These are phyloP conservation scores for Adansonia rubrostipa DNA, from an alignment of 441 rosid species.

Conservation along the genomic window DNA sequence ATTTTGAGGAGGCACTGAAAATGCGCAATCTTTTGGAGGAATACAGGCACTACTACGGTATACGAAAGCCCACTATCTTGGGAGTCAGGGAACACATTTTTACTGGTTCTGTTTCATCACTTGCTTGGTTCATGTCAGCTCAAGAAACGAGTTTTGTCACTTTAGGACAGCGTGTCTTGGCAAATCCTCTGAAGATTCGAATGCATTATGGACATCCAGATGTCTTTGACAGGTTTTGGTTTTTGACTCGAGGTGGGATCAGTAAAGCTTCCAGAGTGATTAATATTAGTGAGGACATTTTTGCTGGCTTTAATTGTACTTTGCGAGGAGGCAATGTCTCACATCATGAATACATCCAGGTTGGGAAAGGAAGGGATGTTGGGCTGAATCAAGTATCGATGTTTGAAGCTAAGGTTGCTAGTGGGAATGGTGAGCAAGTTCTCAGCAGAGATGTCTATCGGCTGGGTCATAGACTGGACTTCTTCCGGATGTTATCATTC, in stretches of 20 bases:
- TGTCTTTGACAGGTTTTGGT: slow-evolving; percentile 76
- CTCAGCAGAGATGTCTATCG: slow-evolving; percentile 7
- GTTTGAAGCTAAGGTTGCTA: slow-evolving; percentile 71
- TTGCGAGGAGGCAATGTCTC: slow-evolving; percentile 67
- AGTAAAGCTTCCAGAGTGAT: slow-evolving; percentile 72
- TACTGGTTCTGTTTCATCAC: slow-evolving; percentile 72
- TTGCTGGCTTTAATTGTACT: slow-evolving; percentile 70
- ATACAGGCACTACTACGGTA: slow-evolving; percentile 52
- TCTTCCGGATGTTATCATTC: slow-evolving; percentile 50
- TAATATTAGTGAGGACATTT: slow-evolving; percentile 78
- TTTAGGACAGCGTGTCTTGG: slow-evolving; percentile 73
- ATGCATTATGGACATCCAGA: slow-evolving; percentile 82
- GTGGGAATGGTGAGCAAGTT: slow-evolving; percentile 36
- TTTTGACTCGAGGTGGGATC: slow-evolving; percentile 67
- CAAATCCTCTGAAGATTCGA: slow-evolving; percentile 65
- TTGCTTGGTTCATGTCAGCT: slow-evolving; percentile 78
- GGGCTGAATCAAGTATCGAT: slow-evolving; percentile 68
- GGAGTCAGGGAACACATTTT: slow-evolving; percentile 75
- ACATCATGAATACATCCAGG: slow-evolving; percentile 72
- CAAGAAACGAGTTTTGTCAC: slow-evolving; percentile 78
- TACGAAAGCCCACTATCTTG: slow-evolving; percentile 67
- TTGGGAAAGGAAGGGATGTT: slow-evolving; percentile 74
- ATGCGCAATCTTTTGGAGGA: slow-evolving; percentile 73
- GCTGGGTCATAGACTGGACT: slow-evolving; percentile 6
- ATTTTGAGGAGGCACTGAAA: slow-evolving; percentile 78